Evolutionary conservation across 768 basidiomycete genomes (phyloP).

Genomic region (Lanmaoa rubissima): DNA sequence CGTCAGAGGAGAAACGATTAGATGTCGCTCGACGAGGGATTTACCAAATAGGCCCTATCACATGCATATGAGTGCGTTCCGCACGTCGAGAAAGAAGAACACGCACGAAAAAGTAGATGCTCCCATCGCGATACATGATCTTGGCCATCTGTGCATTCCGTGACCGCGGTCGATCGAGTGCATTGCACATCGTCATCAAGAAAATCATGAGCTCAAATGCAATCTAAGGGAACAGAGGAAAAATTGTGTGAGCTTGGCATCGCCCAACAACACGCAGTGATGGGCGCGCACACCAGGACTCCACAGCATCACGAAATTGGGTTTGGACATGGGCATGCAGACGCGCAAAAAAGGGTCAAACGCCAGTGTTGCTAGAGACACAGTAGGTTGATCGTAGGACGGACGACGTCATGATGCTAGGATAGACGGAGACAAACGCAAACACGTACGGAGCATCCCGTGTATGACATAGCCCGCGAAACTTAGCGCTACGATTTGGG

Average conservation of each 20-base stretch:
- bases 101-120: conserved; percentile 29
- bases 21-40: not conserved
- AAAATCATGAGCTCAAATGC: conserved; percentile 34
- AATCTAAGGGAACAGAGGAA: conserved; percentile 15
- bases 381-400: not conserved
- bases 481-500: conserved; percentile 26
- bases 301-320: conserved; percentile 28
- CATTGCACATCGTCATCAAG: conserved; percentile 28
- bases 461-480: conserved; percentile 27
- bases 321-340: conserved; percentile 22
- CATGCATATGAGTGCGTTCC: not conserved
- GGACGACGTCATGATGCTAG: not conserved
- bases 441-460: conserved; percentile 27
- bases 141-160: conserved; percentile 16
- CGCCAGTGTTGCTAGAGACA: conserved; percentile 15
- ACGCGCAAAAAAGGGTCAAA: conserved; percentile 11
- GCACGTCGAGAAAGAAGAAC: not conserved
- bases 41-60: conserved; percentile 27
- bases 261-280: not conserved
- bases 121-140: conserved; percentile 30
- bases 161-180: conserved; percentile 25
- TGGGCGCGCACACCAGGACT: conserved; percentile 24
- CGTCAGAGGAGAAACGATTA: not conserved
- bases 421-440: not conserved
- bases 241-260: not conserved